Evolutionary conservation across 371 early-diverging fungal species (phyloP).

Genomic region (Coemansia sp.): DNA sequence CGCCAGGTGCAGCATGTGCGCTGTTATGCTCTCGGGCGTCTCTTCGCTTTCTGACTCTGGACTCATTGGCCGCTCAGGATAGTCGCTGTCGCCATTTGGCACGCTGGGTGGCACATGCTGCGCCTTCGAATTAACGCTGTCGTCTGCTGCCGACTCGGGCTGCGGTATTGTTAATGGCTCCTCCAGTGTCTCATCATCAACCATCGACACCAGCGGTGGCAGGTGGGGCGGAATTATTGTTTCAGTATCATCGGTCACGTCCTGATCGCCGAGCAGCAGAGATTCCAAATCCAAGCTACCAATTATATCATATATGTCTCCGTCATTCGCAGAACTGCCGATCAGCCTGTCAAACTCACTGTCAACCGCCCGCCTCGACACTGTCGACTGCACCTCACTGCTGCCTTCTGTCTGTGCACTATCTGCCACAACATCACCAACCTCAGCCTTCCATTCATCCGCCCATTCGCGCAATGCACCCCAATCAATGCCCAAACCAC

Average conservation of each 20-base stretch:
- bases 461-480: slow-evolving; percentile 19
- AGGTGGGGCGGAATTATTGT: slow-evolving; percentile 32
- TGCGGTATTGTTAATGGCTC: not conserved
- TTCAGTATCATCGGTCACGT: slow-evolving; percentile 16
- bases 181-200: slow-evolving; percentile 3
- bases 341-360: not conserved
- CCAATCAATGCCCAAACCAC: slow-evolving; percentile 33
- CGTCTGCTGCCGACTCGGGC: not conserved
- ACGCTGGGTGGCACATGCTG: not conserved
- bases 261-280: slow-evolving; percentile 21
- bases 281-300: slow-evolving; percentile 19
- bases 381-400: not conserved
- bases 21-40: slow-evolving; percentile 25
- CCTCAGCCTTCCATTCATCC: slow-evolving; percentile 34
- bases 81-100: not conserved
- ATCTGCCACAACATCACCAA: slow-evolving; percentile 5
- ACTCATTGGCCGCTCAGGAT: not conserved
- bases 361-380: not conserved
- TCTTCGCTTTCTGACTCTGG: slow-evolving; percentile 17
- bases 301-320: slow-evolving; percentile 25
- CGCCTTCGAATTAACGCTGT: not conserved
- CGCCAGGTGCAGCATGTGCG: slow-evolving; percentile 31
- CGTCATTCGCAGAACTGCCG: not conserved
- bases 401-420: not conserved
- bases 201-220: slow-evolving; percentile 26